Percentiles rank a stretch among this genome's conserved stretches.
phyloP scores from a whole-genome alignment of 2,329 filamentous ascomycete species.

The Monilinia fructicola region DNA sequence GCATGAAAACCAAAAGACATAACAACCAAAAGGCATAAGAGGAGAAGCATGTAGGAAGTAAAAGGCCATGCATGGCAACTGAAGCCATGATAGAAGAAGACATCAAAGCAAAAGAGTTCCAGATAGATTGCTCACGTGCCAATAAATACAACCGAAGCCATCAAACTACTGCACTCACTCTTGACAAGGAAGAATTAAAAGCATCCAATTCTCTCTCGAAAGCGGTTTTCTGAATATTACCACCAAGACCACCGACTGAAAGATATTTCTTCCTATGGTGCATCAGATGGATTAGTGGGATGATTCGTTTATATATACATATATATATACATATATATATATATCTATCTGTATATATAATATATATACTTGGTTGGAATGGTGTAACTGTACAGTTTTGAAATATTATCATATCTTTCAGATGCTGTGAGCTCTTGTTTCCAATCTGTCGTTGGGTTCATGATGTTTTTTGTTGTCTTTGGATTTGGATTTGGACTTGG shows the following conservation, averaged over 20 bases:
- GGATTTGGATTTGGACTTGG: neutral
- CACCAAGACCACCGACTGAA: conserved; percentile 44
- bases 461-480: conserved; percentile 3
- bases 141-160: conserved; percentile 8
- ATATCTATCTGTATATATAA: too few relatives aligned
- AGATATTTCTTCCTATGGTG: conserved; percentile 34
- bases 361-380: neutral
- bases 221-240: conserved; percentile 52
- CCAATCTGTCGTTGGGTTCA: conserved; percentile 36
- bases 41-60: too few relatives aligned
- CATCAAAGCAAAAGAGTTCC: too few relatives aligned
- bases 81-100: too few relatives aligned
- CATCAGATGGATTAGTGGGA: neutral
- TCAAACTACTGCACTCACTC: conserved; percentile 54
- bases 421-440: conserved; percentile 39
- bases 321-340: too few relatives aligned
- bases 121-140: neutral
- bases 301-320: too few relatives aligned
- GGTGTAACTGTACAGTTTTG: conserved; percentile 54
- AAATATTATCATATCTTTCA: conserved; percentile 62
- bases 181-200: conserved; percentile 56
- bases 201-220: conserved; percentile 65
- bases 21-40: too few relatives aligned
- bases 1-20: too few relatives aligned
- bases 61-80: too few relatives aligned